Evolutionary conservation across 75 land plant genomes (phyloP), one percentile per base, ranked within the genome.

Genomic region (Sequoiadendron giganteum): DNA sequence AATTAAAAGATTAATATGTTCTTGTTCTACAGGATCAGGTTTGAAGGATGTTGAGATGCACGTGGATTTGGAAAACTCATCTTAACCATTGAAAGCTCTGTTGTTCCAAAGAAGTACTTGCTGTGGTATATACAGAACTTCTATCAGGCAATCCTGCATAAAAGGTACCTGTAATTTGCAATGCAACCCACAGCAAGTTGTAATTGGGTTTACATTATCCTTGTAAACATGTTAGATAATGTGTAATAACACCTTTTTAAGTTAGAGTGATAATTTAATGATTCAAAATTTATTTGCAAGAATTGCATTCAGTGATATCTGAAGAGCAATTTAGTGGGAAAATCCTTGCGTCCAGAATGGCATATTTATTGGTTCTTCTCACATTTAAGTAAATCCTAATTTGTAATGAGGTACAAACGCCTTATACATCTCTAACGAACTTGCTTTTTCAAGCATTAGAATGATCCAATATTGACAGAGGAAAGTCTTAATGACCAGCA

Each of bases 201-300:
- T 25, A 81, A 25, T 81, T 81, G 84, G 52, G 47, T 81, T 81
- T 25, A 45, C 52, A 14, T 45, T 28, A 45, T 81, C 30, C 14
- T 45, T 81, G 52, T 81, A 81, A 45, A 81, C 84, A 45, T 81
- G 84, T 81, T 45, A 81, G 32, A 81, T 81, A 42, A 6, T 81
- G 84, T 81, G 84, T 45, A 81, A 45, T 45, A 81, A n/a, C 49
- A 48, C 49, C 52, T 81, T 81, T 81, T 25, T 28, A 45, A 9
- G 28, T 81, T 45, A 48, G 47, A 45, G 49, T 81, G 49, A 45
- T 81, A 47, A 43, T 43, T 81, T 45, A 81, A 81, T 45, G 84
- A 81, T 45, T 28, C 84, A 19, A 81, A 81, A 81, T 81, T 45
- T 81, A 28, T 43, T 45, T 45, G 28, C 21, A 25, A 45, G 11